Conservation (phyloP, 2,329 filamentous ascomycete genomes). For the Colletotrichum gigasporum region DNA sequence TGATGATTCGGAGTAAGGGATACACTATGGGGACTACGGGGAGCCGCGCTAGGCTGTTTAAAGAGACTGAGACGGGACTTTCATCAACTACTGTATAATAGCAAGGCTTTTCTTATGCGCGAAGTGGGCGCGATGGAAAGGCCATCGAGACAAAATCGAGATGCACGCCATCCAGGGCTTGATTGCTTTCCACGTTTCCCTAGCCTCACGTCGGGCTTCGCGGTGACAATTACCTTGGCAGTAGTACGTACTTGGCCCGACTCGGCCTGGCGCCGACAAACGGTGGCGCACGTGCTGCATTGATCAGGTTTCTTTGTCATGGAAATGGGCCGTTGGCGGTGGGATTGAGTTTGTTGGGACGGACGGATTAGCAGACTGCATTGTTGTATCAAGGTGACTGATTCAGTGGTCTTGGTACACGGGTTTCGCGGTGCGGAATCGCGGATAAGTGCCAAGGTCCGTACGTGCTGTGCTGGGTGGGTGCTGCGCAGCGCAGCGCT, state of each 20-base stretch:
- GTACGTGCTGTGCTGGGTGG: too few relatives aligned
- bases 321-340: background rate
- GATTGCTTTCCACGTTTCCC: too few relatives aligned
- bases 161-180: background rate
- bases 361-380: background rate
- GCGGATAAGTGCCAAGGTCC: too few relatives aligned
- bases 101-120: slow-evolving; percentile 6
- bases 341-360: slow-evolving; percentile 23
- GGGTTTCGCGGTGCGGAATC: background rate
- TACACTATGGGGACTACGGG: too few relatives aligned
- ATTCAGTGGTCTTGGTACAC: background rate
- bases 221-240: background rate
- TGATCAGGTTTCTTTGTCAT: slow-evolving; percentile 13
- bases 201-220: background rate
- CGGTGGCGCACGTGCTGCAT: slow-evolving; percentile 18
- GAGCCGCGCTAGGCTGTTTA: too few relatives aligned
- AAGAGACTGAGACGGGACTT: background rate
- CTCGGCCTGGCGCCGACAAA: slow-evolving; percentile 9
- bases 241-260: background rate
- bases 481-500: background rate
- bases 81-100: slow-evolving; percentile 9
- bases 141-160: background rate
- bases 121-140: background rate
- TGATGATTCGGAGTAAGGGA: slow-evolving; percentile 60
- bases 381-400: background rate